These are phyloP conservation scores for Anacardium occidentale DNA, from an alignment of 345 rosid genomes.

Conservation along the genomic window DNA sequence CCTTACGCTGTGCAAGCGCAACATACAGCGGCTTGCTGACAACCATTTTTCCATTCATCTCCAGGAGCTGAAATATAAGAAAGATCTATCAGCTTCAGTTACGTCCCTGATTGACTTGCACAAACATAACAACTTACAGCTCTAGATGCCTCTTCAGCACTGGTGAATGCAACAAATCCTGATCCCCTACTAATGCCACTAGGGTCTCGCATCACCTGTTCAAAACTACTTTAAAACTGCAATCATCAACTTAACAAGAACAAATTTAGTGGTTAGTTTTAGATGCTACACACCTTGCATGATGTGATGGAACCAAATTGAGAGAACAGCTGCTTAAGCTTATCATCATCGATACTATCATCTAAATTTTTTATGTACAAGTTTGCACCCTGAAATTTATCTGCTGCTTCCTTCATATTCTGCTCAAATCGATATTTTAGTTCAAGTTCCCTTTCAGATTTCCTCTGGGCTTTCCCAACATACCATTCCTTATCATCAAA, in stretches of 20 bases:
- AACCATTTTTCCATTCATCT: constrained; percentile 95
- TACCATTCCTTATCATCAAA: constrained; percentile 86
- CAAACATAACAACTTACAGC: constrained; percentile 55
- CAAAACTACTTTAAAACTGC: constrained; percentile 12
- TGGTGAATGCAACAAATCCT: constrained; percentile 76
- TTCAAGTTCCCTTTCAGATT: constrained; percentile 77
- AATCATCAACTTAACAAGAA: not conserved
- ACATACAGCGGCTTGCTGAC: constrained; percentile 88
- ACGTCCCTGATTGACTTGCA: not conserved
- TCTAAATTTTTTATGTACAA: constrained; percentile 85
- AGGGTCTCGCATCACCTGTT: constrained; percentile 81
- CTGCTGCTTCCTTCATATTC: constrained; percentile 80
- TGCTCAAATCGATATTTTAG: constrained; percentile 68
- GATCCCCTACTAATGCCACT: constrained; percentile 77
- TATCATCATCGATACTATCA: constrained; percentile 79
- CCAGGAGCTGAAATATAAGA: constrained; percentile 39
- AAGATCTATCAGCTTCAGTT: constrained; percentile 18
- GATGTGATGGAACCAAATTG: constrained; percentile 80
- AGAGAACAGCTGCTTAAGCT: constrained; percentile 78
- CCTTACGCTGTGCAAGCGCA: constrained; percentile 91
- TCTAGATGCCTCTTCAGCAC: constrained; percentile 78
- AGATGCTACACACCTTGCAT: constrained; percentile 62
- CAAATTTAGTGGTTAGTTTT: not conserved
- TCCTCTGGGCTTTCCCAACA: constrained; percentile 92
- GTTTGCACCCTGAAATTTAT: constrained; percentile 77